Evolutionary conservation across 2,329 filamentous ascomycete species (phyloP).

Genomic region (Xylariales sp.): DNA sequence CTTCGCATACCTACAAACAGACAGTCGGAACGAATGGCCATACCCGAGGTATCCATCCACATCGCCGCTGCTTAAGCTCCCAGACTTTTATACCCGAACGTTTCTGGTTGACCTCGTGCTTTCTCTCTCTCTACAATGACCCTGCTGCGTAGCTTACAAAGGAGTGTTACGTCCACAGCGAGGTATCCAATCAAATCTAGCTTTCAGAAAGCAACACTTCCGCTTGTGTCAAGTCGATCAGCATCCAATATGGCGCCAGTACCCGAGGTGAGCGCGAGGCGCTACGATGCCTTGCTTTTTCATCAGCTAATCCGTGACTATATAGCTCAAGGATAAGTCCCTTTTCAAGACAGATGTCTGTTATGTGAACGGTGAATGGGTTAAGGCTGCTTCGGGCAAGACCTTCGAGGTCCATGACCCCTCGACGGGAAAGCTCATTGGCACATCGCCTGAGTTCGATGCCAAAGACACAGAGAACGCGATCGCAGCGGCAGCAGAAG

Average conservation of each 20-base stretch:
- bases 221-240: conserved; percentile 22
- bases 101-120: too few relatives aligned
- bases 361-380: conserved; percentile 93
- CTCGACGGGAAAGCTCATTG: conserved; percentile 74
- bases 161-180: conserved; percentile 16
- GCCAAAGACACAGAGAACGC: conserved; percentile 72
- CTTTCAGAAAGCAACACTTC: conserved; percentile 25
- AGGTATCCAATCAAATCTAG: conserved; percentile 20
- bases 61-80: too few relatives aligned
- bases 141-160: conserved; percentile 21
- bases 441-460: conserved; percentile 80
- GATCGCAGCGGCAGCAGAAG: conserved; percentile 75
- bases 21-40: too few relatives aligned
- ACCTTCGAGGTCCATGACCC: conserved; percentile 90
- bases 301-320: conserved; percentile 7
- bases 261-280: conserved; percentile 13
- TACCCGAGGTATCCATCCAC: too few relatives aligned
- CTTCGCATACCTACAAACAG: too few relatives aligned
- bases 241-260: conserved; percentile 24
- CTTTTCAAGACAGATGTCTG: conserved; percentile 78
- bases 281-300: too few relatives aligned
- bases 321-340: conserved; percentile 69
- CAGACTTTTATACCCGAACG: too few relatives aligned
- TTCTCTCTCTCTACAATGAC: conserved; percentile 25
- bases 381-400: conserved; percentile 77